Percentiles rank a stretch among this genome's conserved stretches.
These are phyloP conservation scores for Citrus mangshanensis DNA, from an alignment of 345 rosid species.

Conservation along the genomic window DNA sequence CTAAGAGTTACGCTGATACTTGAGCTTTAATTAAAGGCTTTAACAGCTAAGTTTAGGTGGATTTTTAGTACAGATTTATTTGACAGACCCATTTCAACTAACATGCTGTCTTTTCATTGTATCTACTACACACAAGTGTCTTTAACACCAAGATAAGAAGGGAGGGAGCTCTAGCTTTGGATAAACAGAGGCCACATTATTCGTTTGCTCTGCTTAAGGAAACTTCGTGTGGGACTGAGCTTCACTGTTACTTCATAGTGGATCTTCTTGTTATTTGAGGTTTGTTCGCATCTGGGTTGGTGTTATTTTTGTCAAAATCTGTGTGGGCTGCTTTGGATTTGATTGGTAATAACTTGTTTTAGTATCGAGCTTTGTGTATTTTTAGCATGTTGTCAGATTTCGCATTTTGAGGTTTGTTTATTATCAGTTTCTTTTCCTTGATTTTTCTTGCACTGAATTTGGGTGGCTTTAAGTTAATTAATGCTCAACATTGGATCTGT, in stretches of 20 bases:
- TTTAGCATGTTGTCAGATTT: not conserved
- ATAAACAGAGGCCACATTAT: slow-evolving; percentile 1
- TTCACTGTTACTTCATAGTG: slow-evolving; percentile 2
- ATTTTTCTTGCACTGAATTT: not conserved
- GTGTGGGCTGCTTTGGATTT: slow-evolving; percentile 10
- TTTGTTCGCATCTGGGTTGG: slow-evolving; percentile 28
- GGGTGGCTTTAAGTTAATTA: not conserved
- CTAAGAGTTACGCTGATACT: not conserved
- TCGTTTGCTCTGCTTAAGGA: slow-evolving; percentile 14
- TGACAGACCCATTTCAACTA: slow-evolving; percentile 17
- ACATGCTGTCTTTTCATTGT: not conserved
- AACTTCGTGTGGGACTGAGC: slow-evolving; percentile 21
- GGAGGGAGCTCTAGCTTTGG: not conserved
- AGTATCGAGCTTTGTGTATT: not conserved
- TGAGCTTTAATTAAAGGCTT: not conserved
- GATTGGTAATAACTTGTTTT: not conserved
- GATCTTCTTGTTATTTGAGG: slow-evolving; percentile 12
- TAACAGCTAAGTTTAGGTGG: not conserved
- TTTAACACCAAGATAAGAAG: not conserved
- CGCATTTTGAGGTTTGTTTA: slow-evolving; percentile 8
- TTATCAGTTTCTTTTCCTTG: not conserved
- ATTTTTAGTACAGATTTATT: slow-evolving; percentile 4
- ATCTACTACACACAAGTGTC: not conserved
- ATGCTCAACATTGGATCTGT: not conserved
- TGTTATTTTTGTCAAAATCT: slow-evolving; percentile 17